Conservation (phyloP, 805 yeast genomes). For the Candida hungchunana region DNA sequence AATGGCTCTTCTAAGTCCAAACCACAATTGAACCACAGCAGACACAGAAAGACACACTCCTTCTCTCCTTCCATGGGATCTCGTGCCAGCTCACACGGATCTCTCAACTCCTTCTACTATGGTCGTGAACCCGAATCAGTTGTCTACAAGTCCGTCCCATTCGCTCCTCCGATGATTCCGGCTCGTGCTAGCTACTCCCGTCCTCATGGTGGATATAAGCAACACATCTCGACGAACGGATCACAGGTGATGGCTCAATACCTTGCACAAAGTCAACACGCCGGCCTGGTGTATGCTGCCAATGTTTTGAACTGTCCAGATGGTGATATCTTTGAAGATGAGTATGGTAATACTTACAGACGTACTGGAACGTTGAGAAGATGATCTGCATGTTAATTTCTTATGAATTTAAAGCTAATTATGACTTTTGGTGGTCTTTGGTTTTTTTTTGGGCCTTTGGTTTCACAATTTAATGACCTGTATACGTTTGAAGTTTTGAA, state of each 20-base stretch:
- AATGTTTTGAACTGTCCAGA: constrained; percentile 49
- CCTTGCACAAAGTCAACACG: constrained; percentile 67
- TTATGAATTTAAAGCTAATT: too few species aligned
- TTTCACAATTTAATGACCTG: too few species aligned
- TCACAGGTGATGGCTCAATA: constrained; percentile 78
- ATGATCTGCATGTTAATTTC: background rate
- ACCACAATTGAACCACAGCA: background rate
- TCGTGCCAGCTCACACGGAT: constrained; percentile 17
- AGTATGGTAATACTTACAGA: constrained; percentile 12
- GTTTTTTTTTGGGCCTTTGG: too few species aligned
- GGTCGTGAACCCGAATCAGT: constrained; percentile 12
- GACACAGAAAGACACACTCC: constrained; percentile 5
- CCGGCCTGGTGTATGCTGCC: constrained; percentile 49
- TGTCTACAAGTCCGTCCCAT: constrained; percentile 11
- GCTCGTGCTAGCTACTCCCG: background rate
- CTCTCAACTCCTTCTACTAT: constrained; percentile 16
- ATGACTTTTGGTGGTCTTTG: too few species aligned
- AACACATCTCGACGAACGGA: constrained; percentile 38
- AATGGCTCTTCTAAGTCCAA: constrained; percentile 1
- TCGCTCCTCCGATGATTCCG: constrained; percentile 14
- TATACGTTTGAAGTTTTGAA: too few species aligned
- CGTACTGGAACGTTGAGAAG: constrained; percentile 9
- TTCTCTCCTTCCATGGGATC: constrained; percentile 10
- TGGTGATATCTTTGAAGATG: constrained; percentile 12
- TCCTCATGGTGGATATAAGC: background rate